Evolutionary conservation across 345 rosid genomes (phyloP), one percentile per base, ranked within the genome.

Genomic region (Ceriops zippeliana): DNA sequence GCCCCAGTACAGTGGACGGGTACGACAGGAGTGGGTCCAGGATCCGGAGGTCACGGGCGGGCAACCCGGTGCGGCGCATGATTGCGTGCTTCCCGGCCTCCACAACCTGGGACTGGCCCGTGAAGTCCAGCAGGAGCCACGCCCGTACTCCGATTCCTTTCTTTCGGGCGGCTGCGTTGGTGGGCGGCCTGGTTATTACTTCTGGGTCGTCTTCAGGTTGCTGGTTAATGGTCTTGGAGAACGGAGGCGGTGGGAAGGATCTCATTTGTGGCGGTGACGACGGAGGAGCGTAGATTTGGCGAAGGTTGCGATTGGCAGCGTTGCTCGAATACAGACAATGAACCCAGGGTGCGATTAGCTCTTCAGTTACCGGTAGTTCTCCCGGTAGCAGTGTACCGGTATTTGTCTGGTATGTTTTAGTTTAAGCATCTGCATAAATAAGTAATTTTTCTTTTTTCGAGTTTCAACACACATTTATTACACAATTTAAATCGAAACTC

Each of bases 51-150:
- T 95, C 97, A 15, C 96, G 85, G 17, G 89, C 93, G 19, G 96
- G 96, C 5, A 90, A 78, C n/a, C 97, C 93, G 15, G 97, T 91
- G 1, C 87, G 97, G 57, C 96, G 89, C 99, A 95, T 95, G 83
- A 90, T 88, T 11, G 84, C 67, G 74, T 95, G 96, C 78, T 95
- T 95, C 0, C 96, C 96, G 11, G 78, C 96, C 63, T 88, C 96
- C 65, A 74, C 81, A 6, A 79, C 81, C 64, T 78, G 76, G 31
- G 85, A 66, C 69, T 83, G 85, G 6, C 96, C 92, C 1, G 86
- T 80, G 42, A 89, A 75, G 73, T 76, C 84, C 6, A 95, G 77
- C 35, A 84, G 74, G 49, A 91, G 86, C 96, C 96, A 91, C 3
- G 86, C 67, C 51, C 96, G 86, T 24, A 90, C 83, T 7, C 96